These are phyloP conservation scores for Cinnamomum micranthum DNA, from an alignment of 164 flowering plant species.

Conservation along the genomic window DNA sequence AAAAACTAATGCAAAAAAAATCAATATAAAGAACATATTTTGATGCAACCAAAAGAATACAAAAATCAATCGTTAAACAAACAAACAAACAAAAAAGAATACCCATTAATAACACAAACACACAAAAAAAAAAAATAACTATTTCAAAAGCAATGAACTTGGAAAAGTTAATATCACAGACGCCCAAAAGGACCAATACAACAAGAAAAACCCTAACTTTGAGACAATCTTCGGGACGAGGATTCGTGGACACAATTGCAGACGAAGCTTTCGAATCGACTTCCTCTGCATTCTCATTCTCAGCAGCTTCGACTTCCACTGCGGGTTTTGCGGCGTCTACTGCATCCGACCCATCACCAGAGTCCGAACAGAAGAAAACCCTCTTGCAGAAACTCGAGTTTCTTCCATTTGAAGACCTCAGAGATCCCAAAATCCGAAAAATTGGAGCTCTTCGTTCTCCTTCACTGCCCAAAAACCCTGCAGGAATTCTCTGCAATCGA, in stretches of 20 bases:
- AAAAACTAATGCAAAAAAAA: neutral
- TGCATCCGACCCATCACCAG: constrained; percentile 44
- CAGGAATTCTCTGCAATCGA: constrained; percentile 10
- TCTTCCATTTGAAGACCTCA: constrained; percentile 28
- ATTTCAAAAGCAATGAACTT: neutral
- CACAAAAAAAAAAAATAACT: neutral
- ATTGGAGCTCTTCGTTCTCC: constrained; percentile 16
- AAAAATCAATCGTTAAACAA: no score
- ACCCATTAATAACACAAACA: neutral
- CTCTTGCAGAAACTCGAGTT: constrained; percentile 26
- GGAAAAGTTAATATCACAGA: neutral
- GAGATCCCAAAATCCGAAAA: constrained; percentile 33
- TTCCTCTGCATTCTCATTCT: constrained; percentile 31
- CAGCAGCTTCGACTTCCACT: constrained; percentile 18
- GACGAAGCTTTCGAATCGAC: constrained; percentile 48
- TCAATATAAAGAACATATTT: no score
- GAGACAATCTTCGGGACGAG: constrained; percentile 75
- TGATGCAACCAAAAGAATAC: no score
- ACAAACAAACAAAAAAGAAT: neutral
- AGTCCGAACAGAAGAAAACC: constrained; percentile 69
- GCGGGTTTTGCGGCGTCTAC: constrained; percentile 35
- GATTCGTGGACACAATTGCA: constrained; percentile 67
- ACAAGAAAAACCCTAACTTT: constrained; percentile 37
- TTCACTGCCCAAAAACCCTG: constrained; percentile 18
- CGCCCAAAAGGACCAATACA: no score